Evolutionary conservation across 345 rosid genomes (phyloP).

Genomic region (Linum usitatissimum): DNA sequence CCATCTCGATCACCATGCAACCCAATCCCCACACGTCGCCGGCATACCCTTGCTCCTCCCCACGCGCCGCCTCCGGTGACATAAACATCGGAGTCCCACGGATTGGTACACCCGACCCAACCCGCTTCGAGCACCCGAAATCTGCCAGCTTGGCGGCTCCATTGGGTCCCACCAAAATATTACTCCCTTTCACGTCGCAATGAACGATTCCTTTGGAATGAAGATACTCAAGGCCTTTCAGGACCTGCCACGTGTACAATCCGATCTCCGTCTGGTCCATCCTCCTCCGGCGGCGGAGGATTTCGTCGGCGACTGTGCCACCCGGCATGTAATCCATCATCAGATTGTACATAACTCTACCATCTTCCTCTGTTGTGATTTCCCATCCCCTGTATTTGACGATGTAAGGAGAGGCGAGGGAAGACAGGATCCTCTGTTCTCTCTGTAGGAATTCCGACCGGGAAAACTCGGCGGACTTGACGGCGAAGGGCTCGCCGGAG

Average conservation of each 20-base stretch:
- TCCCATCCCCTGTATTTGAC: conserved; percentile 55
- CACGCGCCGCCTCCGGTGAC: conserved; percentile 69
- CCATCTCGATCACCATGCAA: conserved; percentile 49
- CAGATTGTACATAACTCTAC: conserved; percentile 38
- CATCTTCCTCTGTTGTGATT: conserved; percentile 39
- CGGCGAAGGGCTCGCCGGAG: conserved; percentile 38
- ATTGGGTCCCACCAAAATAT: conserved; percentile 26
- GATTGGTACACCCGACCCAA: not conserved
- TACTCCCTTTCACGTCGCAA: conserved; percentile 61
- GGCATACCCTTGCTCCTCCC: conserved; percentile 36
- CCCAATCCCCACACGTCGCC: conserved; percentile 62
- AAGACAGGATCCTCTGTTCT: conserved; percentile 33
- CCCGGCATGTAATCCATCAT: conserved; percentile 53
- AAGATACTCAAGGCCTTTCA: conserved; percentile 43
- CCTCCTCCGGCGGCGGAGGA: conserved; percentile 21
- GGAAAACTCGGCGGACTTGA: conserved; percentile 37
- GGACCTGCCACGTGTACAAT: conserved; percentile 32
- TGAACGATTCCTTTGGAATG: conserved; percentile 54
- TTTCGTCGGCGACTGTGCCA: conserved; percentile 47
- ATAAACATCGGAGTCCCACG: conserved; percentile 49
- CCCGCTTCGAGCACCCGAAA: conserved; percentile 45
- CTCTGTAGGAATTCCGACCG: conserved; percentile 26
- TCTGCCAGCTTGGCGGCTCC: conserved; percentile 47
- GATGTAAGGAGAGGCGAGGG: conserved; percentile 40
- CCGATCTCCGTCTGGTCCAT: conserved; percentile 34